Evolutionary conservation across 1,284 basidiomycete species (phyloP), one percentile per base, ranked within the genome.

Genomic region (Macrocystidia cucumis): DNA sequence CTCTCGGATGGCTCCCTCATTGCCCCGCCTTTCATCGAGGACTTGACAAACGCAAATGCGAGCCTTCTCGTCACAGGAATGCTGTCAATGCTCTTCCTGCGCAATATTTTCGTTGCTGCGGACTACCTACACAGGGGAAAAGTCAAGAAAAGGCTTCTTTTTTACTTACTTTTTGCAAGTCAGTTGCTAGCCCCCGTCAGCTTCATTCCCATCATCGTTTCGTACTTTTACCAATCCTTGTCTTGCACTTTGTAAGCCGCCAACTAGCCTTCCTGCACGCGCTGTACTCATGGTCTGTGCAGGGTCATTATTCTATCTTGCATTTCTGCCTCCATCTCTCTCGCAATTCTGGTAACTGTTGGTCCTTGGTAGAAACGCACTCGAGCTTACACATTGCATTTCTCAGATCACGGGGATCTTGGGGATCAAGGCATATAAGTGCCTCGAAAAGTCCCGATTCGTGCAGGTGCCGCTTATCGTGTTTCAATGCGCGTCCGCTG

Each of bases 361-460:
- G 32, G 5, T 24, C 19, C n/a, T 30, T 20, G 9, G 2, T 13
- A 31, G 14, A 12, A 14, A 37, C 20, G 22, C 26, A 25, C 32
- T 37, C 12, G 42, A 28, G 35, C 18, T 20, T 29, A n/a, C 17
- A n/a, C n/a, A n/a, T n/a, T n/a, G n/a, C n/a, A n/a, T 35, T 17
- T 35, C 21, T 9, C 42, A 82, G 78, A 66, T 80, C 30, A 69
- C 74, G 1, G 77, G 76, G 20, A 73, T 81, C 26, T 57, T 79
- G 27, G 78, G 78, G 4, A 57, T 74, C 44, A 83, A 83, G 50
- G 77, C 74, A 4, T 83, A 80, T 46, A 70, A 69, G 44, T 80
- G 77, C 47, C 56, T 80, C 40, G 67, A 73, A 47, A 69, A 72
- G 42, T 69, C 72, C n/a, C 62, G 63, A 17, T 44, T 73, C 38